Percentiles rank a stretch among this genome's conserved stretches.
Evolutionary conservation across 495 filamentous ascomycete species (phyloP).

Genomic region (Stereocaulon alpinum): DNA sequence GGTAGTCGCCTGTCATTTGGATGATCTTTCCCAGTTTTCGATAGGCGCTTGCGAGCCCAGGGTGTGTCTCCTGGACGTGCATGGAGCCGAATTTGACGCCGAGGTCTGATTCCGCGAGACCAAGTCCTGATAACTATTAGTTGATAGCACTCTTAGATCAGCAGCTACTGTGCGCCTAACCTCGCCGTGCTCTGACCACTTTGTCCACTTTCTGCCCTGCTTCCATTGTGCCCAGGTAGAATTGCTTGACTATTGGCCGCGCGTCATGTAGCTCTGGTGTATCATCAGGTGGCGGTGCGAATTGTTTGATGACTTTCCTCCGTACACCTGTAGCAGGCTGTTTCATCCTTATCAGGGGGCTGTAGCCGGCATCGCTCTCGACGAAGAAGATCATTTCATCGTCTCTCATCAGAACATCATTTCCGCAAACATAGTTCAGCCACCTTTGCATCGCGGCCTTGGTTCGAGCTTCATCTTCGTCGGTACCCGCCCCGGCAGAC

Average conservation of each 20-base stretch:
- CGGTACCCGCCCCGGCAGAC: slow-evolving; percentile 88
- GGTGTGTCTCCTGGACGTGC: slow-evolving; percentile 80
- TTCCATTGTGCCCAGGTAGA: slow-evolving; percentile 94
- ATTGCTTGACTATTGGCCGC: slow-evolving; percentile 83
- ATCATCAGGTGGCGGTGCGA: slow-evolving; percentile 94
- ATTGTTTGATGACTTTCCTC: slow-evolving; percentile 93
- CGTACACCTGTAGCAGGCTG: slow-evolving; percentile 95
- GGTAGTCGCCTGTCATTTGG: slow-evolving; percentile 85
- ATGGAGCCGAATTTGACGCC: slow-evolving; percentile 79
- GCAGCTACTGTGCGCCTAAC: slow-evolving; percentile 39
- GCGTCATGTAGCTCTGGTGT: slow-evolving; percentile 88
- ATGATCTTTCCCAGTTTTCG: slow-evolving; percentile 90
- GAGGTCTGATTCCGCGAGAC: slow-evolving; percentile 86
- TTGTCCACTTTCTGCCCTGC: slow-evolving; percentile 89
- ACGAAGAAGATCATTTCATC: slow-evolving; percentile 96
- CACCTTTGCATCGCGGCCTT: slow-evolving; percentile 86
- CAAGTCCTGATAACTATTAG: slow-evolving; percentile 51
- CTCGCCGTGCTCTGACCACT: slow-evolving; percentile 82
- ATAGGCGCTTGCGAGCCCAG: slow-evolving; percentile 78
- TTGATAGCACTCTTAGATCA: not conserved
- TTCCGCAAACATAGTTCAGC: slow-evolving; percentile 85
- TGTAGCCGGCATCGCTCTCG: slow-evolving; percentile 97
- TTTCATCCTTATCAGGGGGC: slow-evolving; percentile 86
- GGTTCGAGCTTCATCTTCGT: slow-evolving; percentile 87
- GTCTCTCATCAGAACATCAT: slow-evolving; percentile 86